Percentiles rank a stretch among this genome's conserved stretches.
Evolutionary conservation across 345 rosid genomes (phyloP).

Genomic region (Gossypium australe): DNA sequence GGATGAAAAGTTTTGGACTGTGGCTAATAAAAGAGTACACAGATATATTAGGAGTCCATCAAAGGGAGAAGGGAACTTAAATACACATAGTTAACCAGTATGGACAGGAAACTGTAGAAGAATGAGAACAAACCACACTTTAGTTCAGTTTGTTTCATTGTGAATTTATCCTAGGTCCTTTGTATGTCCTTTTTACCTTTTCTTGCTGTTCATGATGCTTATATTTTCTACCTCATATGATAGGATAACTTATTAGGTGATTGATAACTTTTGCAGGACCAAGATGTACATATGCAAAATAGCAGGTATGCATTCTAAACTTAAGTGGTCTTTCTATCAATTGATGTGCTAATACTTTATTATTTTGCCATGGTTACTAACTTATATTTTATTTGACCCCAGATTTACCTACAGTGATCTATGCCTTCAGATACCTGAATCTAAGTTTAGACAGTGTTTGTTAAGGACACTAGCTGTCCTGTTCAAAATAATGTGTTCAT

Average conservation of each 20-base stretch:
- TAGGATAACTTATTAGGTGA: conserved; percentile 13
- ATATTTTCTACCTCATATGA: neutral
- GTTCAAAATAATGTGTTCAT: conserved; percentile 82
- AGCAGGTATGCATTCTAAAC: conserved; percentile 52
- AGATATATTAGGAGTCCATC: neutral
- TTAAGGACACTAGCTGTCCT: conserved; percentile 78
- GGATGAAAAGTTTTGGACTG: conserved; percentile 1
- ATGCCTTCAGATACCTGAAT: conserved; percentile 89
- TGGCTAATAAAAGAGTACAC: neutral
- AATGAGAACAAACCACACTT: neutral
- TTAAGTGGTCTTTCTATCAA: conserved; percentile 13
- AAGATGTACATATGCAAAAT: conserved; percentile 47
- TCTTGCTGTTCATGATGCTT: neutral
- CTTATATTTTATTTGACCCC: conserved; percentile 28
- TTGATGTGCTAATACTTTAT: neutral
- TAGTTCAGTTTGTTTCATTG: neutral
- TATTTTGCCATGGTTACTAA: conserved; percentile 18
- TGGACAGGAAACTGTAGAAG: neutral
- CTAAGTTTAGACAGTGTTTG: conserved; percentile 88
- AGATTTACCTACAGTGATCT: conserved; percentile 99
- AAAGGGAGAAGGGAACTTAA: neutral
- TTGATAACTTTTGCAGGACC: conserved; percentile 58
- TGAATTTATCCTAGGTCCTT: conserved; percentile 8
- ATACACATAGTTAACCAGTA: neutral
- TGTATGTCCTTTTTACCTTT: neutral